These are phyloP conservation scores for Acanthamoeba healyi DNA, from an alignment of 208 protist genomes.

Conservation along the genomic window DNA sequence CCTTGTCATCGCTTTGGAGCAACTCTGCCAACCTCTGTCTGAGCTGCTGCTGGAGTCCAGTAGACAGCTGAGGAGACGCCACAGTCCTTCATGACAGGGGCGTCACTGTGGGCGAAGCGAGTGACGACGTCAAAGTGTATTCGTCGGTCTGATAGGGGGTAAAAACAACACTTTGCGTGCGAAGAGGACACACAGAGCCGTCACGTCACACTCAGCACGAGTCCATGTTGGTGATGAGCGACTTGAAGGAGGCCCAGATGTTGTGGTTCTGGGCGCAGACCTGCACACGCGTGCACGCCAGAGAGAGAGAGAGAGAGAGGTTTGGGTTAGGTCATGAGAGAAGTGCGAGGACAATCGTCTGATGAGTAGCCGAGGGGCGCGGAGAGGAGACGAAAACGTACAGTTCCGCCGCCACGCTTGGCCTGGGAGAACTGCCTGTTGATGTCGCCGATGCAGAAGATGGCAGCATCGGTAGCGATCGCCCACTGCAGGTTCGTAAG, in stretches of 20 bases:
- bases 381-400: no score
- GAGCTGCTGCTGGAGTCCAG: no score
- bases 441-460: conserved; percentile 84
- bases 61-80: no score
- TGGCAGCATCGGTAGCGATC: neutral
- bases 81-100: no score
- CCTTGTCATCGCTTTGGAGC: no score
- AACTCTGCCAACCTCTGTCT: no score
- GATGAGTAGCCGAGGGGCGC: no score
- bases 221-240: neutral
- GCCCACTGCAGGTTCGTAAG: neutral
- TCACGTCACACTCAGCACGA: neutral
- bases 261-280: conserved; percentile 33
- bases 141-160: no score
- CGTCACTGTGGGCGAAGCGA: no score
- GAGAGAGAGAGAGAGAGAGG: neutral
- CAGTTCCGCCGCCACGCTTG: conserved; percentile 80
- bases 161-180: no score
- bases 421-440: conserved; percentile 81
- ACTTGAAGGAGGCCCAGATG: conserved; percentile 27
- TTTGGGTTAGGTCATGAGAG: neutral
- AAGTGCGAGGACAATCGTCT: no score
- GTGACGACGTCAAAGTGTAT: no score
- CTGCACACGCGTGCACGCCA: neutral
- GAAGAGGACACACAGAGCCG: neutral